Percentiles rank a stretch among this genome's conserved stretches.
Evolutionary conservation across 176 grass and related monocot species (phyloP).

Genomic region (Melocanna baccifera): DNA sequence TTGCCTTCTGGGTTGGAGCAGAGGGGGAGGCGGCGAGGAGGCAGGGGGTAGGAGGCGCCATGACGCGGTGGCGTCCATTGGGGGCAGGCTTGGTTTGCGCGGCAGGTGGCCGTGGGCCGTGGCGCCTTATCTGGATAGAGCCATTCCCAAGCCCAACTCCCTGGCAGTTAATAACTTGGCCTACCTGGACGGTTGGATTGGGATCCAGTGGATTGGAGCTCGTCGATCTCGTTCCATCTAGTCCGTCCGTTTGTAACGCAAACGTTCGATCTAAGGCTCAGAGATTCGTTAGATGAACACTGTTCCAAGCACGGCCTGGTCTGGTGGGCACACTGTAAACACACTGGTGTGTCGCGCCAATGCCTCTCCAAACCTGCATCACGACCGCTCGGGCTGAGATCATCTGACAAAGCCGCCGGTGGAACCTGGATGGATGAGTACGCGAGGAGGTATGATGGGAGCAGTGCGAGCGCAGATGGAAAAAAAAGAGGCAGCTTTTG

Average conservation of each 20-base stretch:
- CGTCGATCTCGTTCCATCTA: background rate
- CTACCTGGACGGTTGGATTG: background rate
- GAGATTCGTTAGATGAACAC: background rate
- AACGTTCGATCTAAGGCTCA: background rate
- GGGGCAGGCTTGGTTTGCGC: background rate
- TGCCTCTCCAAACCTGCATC: background rate
- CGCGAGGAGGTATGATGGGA: background rate
- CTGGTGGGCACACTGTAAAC: too few relatives aligned
- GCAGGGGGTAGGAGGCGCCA: slow-evolving; percentile 38
- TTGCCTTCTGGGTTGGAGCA: background rate
- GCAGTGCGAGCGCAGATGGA: background rate
- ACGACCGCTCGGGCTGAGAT: background rate
- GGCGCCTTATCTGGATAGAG: slow-evolving; percentile 31
- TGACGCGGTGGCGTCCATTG: slow-evolving; percentile 41
- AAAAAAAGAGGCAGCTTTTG: slow-evolving; percentile 12
- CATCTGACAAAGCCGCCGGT: background rate
- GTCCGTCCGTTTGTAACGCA: background rate
- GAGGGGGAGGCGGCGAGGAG: slow-evolving; percentile 6
- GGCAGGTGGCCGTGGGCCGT: background rate
- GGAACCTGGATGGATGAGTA: background rate
- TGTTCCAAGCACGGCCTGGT: too few relatives aligned
- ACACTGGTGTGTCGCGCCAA: background rate
- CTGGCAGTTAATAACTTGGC: background rate
- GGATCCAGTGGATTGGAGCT: background rate
- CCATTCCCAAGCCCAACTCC: background rate